A percentile compares a stretch with the other conserved stretches of the same genome.
Evolutionary conservation across 2,329 filamentous ascomycete genomes (phyloP).

Genomic region (Fonsecaea pugnacius): DNA sequence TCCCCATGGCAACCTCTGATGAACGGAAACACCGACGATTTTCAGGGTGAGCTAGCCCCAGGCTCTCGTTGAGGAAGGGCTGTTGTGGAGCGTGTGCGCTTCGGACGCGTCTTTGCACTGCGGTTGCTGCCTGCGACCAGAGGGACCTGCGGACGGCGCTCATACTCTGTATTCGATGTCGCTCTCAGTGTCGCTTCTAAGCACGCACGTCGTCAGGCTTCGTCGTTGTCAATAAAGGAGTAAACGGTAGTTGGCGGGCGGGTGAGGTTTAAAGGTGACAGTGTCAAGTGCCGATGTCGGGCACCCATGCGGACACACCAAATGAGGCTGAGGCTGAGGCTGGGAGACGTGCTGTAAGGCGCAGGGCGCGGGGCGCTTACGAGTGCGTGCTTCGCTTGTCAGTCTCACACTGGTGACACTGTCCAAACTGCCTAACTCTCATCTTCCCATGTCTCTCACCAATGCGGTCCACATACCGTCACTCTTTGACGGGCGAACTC

Average conservation of each 20-base stretch:
- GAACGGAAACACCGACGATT: constrained; percentile 4
- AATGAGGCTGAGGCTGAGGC: not conserved
- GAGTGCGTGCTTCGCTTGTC: not conserved
- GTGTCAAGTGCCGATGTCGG: not conserved
- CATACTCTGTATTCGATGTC: not conserved
- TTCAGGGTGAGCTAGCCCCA: not conserved
- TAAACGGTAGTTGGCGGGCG: not conserved
- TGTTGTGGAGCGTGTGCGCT: not conserved
- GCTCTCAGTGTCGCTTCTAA: not conserved
- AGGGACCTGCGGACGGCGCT: not conserved
- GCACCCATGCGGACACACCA: not conserved
- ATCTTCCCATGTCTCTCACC: not conserved
- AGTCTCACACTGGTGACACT: not conserved
- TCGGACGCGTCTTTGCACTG: not conserved
- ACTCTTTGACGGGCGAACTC: not conserved
- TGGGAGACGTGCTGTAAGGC: not conserved
- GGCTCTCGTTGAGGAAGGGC: not conserved
- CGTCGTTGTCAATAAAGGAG: not conserved
- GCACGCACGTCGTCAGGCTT: not conserved
- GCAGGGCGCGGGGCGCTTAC: not conserved
- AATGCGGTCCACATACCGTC: not conserved
- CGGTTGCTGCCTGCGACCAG: not conserved
- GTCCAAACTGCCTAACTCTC: not conserved
- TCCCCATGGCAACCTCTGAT: constrained; percentile 11
- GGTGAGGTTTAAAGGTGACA: not conserved